A percentile compares a stretch with the other conserved stretches of the same genome.
These are phyloP conservation scores for Triticum timopheevii DNA, from an alignment of 176 grass and related monocot species.

Conservation along the genomic window DNA sequence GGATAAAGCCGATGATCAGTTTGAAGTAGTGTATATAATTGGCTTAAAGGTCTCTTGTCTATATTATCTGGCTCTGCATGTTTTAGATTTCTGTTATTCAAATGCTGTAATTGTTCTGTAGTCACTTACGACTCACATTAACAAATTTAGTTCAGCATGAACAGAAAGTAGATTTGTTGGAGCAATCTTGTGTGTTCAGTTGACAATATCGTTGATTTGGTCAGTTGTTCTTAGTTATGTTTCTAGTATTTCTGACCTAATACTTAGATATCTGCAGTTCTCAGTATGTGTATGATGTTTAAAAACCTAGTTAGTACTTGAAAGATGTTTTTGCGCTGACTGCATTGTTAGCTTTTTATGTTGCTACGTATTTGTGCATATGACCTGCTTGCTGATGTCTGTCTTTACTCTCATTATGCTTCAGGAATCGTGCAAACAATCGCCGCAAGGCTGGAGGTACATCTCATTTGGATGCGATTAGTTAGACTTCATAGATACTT, in stretches of 20 bases:
- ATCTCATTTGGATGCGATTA: constrained; percentile 12
- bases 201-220: constrained; percentile 8
- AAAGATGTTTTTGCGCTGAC: neutral
- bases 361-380: constrained; percentile 14
- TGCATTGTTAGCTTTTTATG: constrained; percentile 8
- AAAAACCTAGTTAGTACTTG: neutral
- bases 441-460: constrained; percentile 56
- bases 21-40: neutral
- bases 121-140: neutral
- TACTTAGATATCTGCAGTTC: neutral
- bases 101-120: neutral
- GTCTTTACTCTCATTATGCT: constrained; percentile 33
- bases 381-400: constrained; percentile 15
- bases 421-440: constrained; percentile 48
- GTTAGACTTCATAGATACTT: neutral
- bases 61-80: neutral
- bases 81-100: neutral
- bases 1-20: neutral
- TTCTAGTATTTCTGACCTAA: constrained; percentile 5
- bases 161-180: neutral
- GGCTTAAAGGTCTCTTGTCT: neutral
- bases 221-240: constrained; percentile 1
- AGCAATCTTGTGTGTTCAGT: neutral
- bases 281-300: neutral
- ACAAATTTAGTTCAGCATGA: neutral